These are phyloP conservation scores for Aegilops umbellulata DNA, from an alignment of 176 grass and related monocot genomes.

Conservation along the genomic window DNA sequence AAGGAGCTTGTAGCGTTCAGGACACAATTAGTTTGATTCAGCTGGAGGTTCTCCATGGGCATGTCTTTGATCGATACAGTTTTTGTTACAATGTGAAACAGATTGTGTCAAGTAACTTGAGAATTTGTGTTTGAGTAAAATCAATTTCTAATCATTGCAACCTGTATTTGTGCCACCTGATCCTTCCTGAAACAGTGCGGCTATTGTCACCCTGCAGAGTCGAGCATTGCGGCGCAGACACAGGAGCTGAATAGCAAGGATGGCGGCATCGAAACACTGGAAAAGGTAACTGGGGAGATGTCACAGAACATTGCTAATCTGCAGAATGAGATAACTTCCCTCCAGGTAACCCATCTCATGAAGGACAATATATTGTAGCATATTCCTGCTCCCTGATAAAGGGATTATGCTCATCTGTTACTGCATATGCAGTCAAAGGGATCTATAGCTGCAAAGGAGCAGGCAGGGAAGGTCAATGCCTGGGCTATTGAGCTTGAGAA, in stretches of 20 bases:
- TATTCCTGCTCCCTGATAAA: background rate
- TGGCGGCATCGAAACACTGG: constrained; percentile 43
- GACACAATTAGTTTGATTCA: background rate
- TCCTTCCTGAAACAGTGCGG: background rate
- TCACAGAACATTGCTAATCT: constrained; percentile 48
- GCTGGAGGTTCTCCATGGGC: background rate
- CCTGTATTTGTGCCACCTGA: background rate
- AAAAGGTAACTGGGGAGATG: constrained; percentile 48
- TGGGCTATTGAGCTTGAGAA: constrained; percentile 58
- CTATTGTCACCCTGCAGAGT: constrained; percentile 40
- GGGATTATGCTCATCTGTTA: background rate
- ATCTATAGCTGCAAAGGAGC: constrained; percentile 52
- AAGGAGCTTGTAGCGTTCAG: background rate
- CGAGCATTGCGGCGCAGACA: constrained; percentile 35
- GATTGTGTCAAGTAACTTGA: background rate
- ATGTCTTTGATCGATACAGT: background rate
- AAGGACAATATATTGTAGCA: background rate
- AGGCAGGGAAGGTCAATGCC: constrained; percentile 42
- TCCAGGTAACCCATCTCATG: constrained; percentile 40
- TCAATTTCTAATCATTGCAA: background rate
- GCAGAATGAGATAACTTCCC: constrained; percentile 57
- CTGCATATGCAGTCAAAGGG: constrained; percentile 41
- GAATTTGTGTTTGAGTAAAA: background rate
- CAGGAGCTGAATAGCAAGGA: constrained; percentile 70
- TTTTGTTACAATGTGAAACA: background rate